A percentile compares a stretch with the other conserved stretches of the same genome.
phyloP scores from a whole-genome alignment of 805 yeast genomes.

The Saccharomycopsis oosterbeekiorum region DNA sequence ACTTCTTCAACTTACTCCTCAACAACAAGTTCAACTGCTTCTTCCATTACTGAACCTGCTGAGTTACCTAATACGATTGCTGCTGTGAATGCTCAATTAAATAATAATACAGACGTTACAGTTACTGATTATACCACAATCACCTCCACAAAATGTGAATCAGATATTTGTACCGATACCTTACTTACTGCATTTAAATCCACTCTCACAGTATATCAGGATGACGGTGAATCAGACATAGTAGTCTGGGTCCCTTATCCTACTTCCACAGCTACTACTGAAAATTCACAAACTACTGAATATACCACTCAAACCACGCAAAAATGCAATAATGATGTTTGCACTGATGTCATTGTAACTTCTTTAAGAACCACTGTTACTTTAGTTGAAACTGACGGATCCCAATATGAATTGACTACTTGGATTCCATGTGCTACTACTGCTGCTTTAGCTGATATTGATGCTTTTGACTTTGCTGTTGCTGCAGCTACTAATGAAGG shows the following conservation, averaged over 20 bases:
- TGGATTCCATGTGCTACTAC: constrained; percentile 15
- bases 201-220: constrained; percentile 12
- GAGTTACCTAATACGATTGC: too few relatives aligned
- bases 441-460: not conserved
- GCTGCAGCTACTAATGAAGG: constrained; percentile 7
- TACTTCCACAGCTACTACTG: constrained; percentile 18
- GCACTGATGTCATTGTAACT: constrained; percentile 10
- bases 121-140: constrained; percentile 2
- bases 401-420: constrained; percentile 12
- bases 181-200: constrained; percentile 12
- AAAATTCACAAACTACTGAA: not conserved
- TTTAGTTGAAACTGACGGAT: constrained; percentile 14
- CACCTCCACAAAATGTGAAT: constrained; percentile 5
- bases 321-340: constrained; percentile 11
- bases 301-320: constrained; percentile 9
- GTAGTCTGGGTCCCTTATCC: constrained; percentile 17
- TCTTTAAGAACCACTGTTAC: constrained; percentile 12
- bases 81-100: not conserved
- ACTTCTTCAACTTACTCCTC: not conserved
- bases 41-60: too few relatives aligned
- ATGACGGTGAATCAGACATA: constrained; percentile 10
- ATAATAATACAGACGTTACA: not conserved
- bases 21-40: not conserved
- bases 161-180: constrained; percentile 11
- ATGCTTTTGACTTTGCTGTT: constrained; percentile 6